phyloP scores from a whole-genome alignment of 73 alveolate genomes.

The Paramecium sexaurelia region DNA sequence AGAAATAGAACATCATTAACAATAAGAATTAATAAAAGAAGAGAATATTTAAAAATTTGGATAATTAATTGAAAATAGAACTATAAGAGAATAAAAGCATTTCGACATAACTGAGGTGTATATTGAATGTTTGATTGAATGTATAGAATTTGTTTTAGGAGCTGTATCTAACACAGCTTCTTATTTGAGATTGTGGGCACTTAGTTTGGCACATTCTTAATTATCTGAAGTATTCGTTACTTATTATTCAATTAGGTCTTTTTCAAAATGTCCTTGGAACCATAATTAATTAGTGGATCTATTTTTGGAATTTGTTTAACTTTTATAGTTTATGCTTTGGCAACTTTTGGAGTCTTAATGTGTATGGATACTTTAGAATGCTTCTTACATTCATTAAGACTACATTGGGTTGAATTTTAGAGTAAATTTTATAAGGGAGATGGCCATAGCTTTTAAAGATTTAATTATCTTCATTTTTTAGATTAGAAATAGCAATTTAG shows the following conservation, averaged over 20 bases:
- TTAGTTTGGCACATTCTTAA: conserved; percentile 97
- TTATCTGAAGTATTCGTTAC: conserved; percentile 80
- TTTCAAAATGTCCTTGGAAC: conserved; percentile 88
- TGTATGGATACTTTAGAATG: conserved; percentile 98
- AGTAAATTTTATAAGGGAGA: conserved; percentile 93
- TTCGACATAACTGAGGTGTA: conserved; percentile 83
- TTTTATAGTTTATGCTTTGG: conserved; percentile 86
- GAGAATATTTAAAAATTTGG: neutral
- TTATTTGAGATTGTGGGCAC: conserved; percentile 99
- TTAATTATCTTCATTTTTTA: neutral
- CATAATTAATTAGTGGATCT: conserved; percentile 72
- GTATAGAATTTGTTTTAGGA: conserved; percentile 97
- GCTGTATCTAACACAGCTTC: conserved; percentile 98
- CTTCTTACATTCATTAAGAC: conserved; percentile 95
- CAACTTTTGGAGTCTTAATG: conserved; percentile 88
- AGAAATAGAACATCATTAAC: conserved; percentile 58
- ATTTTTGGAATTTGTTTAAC: conserved; percentile 77
- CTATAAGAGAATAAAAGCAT: conserved; percentile 63
- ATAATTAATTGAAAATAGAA: conserved; percentile 47
- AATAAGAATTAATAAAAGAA: conserved; percentile 50
- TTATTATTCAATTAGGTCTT: conserved; percentile 54
- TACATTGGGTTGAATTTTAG: conserved; percentile 98
- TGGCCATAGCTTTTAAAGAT: conserved; percentile 68
- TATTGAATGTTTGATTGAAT: conserved; percentile 92
- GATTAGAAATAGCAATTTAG: neutral